A percentile compares a stretch with the other conserved stretches of the same genome.
phyloP scores from a whole-genome alignment of 148 eudicot species.

The Vaccinium myrtillus region DNA sequence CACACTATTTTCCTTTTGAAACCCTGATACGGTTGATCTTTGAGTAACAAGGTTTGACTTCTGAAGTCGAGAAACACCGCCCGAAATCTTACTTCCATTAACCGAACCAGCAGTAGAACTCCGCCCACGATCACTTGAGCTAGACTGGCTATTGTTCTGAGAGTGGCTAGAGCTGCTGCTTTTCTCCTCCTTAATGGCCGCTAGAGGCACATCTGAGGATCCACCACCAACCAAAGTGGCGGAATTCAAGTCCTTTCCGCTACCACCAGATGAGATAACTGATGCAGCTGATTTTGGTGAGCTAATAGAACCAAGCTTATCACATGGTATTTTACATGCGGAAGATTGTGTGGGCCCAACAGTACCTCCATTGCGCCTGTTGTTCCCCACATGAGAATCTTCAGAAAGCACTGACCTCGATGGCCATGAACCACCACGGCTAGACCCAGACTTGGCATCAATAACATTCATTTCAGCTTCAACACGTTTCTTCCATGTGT shows the following conservation, averaged over 20 bases:
- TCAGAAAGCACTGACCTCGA: constrained; percentile 56
- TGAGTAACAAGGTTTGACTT: constrained; percentile 36
- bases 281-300: constrained; percentile 36
- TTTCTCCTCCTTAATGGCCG: constrained; percentile 62
- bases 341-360: constrained; percentile 49
- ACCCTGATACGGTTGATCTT: constrained; percentile 30
- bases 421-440: constrained; percentile 61
- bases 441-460: constrained; percentile 63
- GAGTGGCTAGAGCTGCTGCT: constrained; percentile 79
- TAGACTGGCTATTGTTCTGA: constrained; percentile 60
- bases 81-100: constrained; percentile 4
- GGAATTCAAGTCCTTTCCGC: constrained; percentile 34
- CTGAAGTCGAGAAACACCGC: constrained; percentile 33
- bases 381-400: constrained; percentile 43
- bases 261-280: constrained; percentile 29
- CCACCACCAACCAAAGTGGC: constrained; percentile 32
- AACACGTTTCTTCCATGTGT: constrained; percentile 97
- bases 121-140: constrained; percentile 58
- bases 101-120: constrained; percentile 36
- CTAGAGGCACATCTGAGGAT: constrained; percentile 44
- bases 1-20: constrained; percentile 41
- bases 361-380: constrained; percentile 50
- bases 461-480: constrained; percentile 84
- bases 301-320: constrained; percentile 44
- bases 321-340: constrained; percentile 44